These are phyloP conservation scores for Diaporthe sp. DNA, from an alignment of 2,329 filamentous ascomycete genomes.

Conservation along the genomic window DNA sequence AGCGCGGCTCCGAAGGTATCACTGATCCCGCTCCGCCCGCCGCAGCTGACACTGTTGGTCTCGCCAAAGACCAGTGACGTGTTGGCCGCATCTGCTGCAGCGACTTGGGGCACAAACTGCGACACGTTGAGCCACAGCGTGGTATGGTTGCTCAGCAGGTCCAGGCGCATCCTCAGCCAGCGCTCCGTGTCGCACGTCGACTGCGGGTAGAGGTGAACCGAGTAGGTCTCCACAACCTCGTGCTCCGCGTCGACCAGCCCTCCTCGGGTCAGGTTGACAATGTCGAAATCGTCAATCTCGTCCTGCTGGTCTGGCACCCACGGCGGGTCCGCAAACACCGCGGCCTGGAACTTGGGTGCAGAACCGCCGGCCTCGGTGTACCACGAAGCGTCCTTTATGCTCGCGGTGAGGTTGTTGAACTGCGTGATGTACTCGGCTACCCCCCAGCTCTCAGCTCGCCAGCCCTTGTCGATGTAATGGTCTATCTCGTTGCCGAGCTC, in stretches of 20 bases:
- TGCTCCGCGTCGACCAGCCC: conserved; percentile 38
- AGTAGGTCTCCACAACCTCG: conserved; percentile 44
- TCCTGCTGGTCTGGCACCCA: conserved; percentile 54
- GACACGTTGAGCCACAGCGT: conserved; percentile 48
- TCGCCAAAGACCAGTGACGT: conserved; percentile 60
- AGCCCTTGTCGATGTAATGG: conserved; percentile 52
- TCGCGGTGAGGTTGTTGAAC: conserved; percentile 50
- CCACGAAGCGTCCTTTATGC: conserved; percentile 49
- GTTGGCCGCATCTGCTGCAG: conserved; percentile 49
- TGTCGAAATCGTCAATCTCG: conserved; percentile 52
- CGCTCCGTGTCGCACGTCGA: conserved; percentile 47
- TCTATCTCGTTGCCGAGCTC: conserved; percentile 55
- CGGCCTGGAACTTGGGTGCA: conserved; percentile 50
- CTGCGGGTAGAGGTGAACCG: conserved; percentile 52
- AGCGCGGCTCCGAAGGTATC: conserved; percentile 64
- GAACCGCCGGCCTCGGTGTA: conserved; percentile 44
- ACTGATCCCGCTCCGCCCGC: conserved; percentile 55
- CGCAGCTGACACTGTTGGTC: conserved; percentile 59
- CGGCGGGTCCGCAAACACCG: conserved; percentile 52
- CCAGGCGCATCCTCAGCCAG: conserved; percentile 51
- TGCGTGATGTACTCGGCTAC: conserved; percentile 49
- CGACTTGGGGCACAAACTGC: conserved; percentile 44
- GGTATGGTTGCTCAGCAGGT: conserved; percentile 50
- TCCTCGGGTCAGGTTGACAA: conserved; percentile 50
- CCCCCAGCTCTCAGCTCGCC: conserved; percentile 49